Base-by-base conservation (phyloP, 495 filamentous ascomycete species). In the Trichoderma parareesei region DNA sequence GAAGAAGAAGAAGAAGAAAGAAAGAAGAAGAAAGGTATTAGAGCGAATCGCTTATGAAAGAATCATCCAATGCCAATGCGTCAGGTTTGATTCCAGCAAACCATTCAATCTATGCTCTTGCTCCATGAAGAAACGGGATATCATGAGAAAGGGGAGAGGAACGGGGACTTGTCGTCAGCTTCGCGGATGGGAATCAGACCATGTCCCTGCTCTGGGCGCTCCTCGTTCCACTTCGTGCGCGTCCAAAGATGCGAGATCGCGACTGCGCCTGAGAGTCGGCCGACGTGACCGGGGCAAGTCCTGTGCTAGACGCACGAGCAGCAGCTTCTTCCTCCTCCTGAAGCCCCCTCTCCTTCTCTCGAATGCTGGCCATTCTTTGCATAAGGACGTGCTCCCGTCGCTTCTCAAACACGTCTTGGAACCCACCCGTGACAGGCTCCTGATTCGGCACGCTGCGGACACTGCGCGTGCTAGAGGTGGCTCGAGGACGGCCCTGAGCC, bases 351-450 rank as follows among this genome's bases (percentile, higher is more conserved):
- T 55, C 44, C 43, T 60, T 63, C 65, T 63, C 65, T 10, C 61
- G 60, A 27, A 63, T 63, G 13, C 60, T 63, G 10, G 59, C 57
- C 43, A 62, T 46, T 4, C 65, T 59, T 16, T 42, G 33, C 60
- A 60, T 61, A 18, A 20, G 38, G 18, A 42, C 33, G 43, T 66
- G 38, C 33, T 62, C 65, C 16, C 55, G 57, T 13, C 65, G 60
- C 4, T 53, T 62, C 40, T 66, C 65, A 40, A 55, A 63, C 6
- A 66, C 65, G 14, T 66, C 65, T 38, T 63, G 60, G 35, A 66
- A 62, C n/a, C 62, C 53, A 20, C 46, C 46, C 2, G 60, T 33
- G 27, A 18, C 16, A 37, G 40, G 20, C 7, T 61, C 57, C 16
- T 59, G 64, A 27, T 43, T 57, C 20, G 55, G 43, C 18, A 42